These are phyloP conservation scores for Beauveria medogensis DNA, from an alignment of 2,329 filamentous ascomycete species.

Conservation along the genomic window DNA sequence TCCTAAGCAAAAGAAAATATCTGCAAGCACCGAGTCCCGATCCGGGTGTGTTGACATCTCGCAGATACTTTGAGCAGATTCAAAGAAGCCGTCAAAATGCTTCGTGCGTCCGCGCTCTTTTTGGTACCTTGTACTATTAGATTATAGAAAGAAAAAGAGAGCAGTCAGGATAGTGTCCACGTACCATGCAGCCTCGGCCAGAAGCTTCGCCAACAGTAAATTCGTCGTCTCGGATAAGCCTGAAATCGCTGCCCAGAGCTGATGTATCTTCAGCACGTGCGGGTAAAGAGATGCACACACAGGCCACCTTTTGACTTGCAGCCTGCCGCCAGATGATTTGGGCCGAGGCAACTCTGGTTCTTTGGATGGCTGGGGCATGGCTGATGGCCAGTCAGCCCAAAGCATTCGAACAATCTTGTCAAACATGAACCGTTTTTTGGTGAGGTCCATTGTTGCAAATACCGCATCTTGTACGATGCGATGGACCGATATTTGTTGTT, in stretches of 20 bases:
- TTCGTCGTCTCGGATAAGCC: not conserved
- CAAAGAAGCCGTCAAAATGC: conserved; percentile 12
- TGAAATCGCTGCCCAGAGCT: not conserved
- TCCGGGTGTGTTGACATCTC: conserved; percentile 10
- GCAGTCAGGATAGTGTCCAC: not conserved
- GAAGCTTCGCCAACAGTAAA: not conserved
- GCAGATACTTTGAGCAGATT: conserved; percentile 8
- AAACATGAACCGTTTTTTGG: not conserved
- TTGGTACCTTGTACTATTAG: conserved; percentile 8
- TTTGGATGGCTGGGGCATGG: conserved; percentile 4
- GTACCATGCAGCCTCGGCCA: not conserved
- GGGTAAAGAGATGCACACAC: conserved; percentile 6
- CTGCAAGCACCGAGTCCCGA: conserved; percentile 11
- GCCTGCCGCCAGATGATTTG: not conserved
- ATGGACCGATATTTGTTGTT: conserved; percentile 6
- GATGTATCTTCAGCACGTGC: conserved; percentile 3
- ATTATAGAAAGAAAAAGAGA: not conserved
- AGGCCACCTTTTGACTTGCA: conserved; percentile 6
- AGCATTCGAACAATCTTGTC: conserved; percentile 1
- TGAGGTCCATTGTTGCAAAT: not conserved
- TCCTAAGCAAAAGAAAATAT: conserved; percentile 11
- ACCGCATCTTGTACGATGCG: conserved; percentile 10
- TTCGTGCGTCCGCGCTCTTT: conserved; percentile 7
- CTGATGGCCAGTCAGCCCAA: conserved; percentile 9
- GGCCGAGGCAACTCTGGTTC: conserved; percentile 9